Evolutionary conservation across 139 green algal species (phyloP).

Genomic region (Pseudopediastrum boryanum): DNA sequence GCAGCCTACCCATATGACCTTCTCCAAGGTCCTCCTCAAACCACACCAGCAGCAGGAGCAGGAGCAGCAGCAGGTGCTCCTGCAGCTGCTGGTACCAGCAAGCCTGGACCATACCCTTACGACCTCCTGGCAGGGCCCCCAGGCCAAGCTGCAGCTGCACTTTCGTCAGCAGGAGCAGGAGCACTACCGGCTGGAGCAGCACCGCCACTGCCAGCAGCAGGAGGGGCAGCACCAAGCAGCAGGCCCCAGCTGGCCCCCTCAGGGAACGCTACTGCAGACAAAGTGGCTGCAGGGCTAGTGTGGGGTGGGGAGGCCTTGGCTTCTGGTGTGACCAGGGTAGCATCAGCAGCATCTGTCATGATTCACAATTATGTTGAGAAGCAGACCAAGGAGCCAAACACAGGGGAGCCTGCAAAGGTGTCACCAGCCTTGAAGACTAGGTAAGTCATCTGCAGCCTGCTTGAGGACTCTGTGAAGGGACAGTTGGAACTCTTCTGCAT

Average conservation of each 20-base stretch:
- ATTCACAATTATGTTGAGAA: conserved; percentile 22
- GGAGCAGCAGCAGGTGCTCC: no score
- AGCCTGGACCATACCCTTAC: no score
- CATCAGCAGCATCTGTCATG: conserved; percentile 2
- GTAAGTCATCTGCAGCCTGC: conserved; percentile 1
- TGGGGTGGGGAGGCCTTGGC: not conserved
- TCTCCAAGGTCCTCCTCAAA: no score
- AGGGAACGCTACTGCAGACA: conserved; percentile 13
- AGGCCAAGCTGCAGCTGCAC: no score
- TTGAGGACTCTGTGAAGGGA: no score
- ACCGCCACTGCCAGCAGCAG: not conserved
- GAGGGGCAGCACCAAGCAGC: conserved; percentile 7
- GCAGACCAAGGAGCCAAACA: not conserved
- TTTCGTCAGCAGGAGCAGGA: conserved; percentile 28
- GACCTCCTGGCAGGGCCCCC: no score
- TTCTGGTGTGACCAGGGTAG: conserved; percentile 10
- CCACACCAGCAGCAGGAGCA: no score
- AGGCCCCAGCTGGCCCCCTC: not conserved
- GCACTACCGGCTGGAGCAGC: not conserved
- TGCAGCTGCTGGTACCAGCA: no score
- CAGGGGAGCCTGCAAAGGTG: conserved; percentile 9
- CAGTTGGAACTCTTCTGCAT: no score
- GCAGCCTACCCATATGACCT: no score
- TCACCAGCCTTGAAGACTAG: conserved; percentile 26
- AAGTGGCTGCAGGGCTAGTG: conserved; percentile 18